Base-by-base conservation (phyloP, 73 alveolate genomes). In the Paramecium biaurelia region DNA sequence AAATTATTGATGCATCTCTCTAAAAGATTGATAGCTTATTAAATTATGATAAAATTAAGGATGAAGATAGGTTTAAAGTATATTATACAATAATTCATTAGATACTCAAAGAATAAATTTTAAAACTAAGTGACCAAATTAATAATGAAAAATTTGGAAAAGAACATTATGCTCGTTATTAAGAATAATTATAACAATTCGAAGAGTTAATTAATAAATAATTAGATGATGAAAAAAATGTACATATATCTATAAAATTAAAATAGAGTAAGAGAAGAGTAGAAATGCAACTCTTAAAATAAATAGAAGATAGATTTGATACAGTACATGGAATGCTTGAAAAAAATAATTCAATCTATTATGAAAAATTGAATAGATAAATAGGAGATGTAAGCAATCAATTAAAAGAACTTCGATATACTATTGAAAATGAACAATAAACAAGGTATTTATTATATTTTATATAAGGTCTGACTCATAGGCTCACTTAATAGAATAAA, bases 41-140 rank as follows among this genome's bases (percentile, higher is more conserved):
- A 14, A 79, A 23, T 79, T 79, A 79, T 23, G 90, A 79, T 79
- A 79, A 79, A 79, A 41, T 38, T 23, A 79, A 47, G 56, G 90
- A 79, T 79, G 90, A 79, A 15, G 90, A 79, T 37, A 79, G 26
- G 32, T 79, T 79, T 47, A 42, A 42, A 47, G 87, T 74, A 74
- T 23, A 32, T 3, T 11, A 4, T 12, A 74, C 4, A 4, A 14
- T 5, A 37, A 15, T 11, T 28, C 59, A 74, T 2, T 74, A 74
- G 87, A 15, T 5, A 18, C 35, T 47, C 32, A 79, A 79, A 34
- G 90, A 79, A 21, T 28, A 26, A 7, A 42, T 79, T 43, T 23
- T 45, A 24, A 79, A 79, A 47, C 56, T 79, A 0, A 38, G 56
- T 9, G 90, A 79, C 5, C 28, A 79, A 24, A 45, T 79, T 4